Conservation (phyloP, 2,329 filamentous ascomycete genomes). For the Fusarium sp. region DNA sequence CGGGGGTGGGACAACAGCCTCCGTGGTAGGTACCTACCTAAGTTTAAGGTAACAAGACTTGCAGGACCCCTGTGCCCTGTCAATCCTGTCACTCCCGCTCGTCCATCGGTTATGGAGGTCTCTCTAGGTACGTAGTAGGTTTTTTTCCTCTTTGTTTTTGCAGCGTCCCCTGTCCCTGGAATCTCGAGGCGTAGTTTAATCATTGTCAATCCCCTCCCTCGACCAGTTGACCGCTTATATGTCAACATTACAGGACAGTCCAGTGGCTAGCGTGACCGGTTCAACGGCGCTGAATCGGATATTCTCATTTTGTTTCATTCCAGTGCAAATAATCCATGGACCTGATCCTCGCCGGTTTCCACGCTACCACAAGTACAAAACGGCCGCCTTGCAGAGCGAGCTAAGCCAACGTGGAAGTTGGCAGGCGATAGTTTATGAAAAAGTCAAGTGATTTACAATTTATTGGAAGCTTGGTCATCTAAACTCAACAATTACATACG, state of each 20-base stretch:
- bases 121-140: too few species aligned
- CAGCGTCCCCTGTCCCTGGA: slow-evolving; percentile 1
- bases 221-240: too few species aligned
- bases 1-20: slow-evolving; percentile 50
- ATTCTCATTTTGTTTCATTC: slow-evolving; percentile 5
- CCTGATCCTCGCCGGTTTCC: slow-evolving; percentile 25
- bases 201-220: background rate
- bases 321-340: slow-evolving; percentile 4
- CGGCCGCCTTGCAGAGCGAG: slow-evolving; percentile 39
- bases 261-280: slow-evolving; percentile 8
- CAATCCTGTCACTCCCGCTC: slow-evolving; percentile 24
- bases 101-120: slow-evolving; percentile 3
- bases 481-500: background rate
- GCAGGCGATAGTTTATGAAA: slow-evolving; percentile 3
- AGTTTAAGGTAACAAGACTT: slow-evolving; percentile 23
- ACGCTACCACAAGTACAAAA: slow-evolving; percentile 31
- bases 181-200: slow-evolving; percentile 3
- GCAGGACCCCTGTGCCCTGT: slow-evolving; percentile 32
- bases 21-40: background rate
- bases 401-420: slow-evolving; percentile 46
- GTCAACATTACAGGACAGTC: slow-evolving; percentile 9
- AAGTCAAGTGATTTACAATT: slow-evolving; percentile 16
- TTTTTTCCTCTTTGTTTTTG: slow-evolving; percentile 3
- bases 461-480: slow-evolving; percentile 2
- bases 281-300: slow-evolving; percentile 26